These are phyloP conservation scores for Xylariomycetidae sp. DNA, from an alignment of 2,329 filamentous ascomycete genomes.

Conservation along the genomic window DNA sequence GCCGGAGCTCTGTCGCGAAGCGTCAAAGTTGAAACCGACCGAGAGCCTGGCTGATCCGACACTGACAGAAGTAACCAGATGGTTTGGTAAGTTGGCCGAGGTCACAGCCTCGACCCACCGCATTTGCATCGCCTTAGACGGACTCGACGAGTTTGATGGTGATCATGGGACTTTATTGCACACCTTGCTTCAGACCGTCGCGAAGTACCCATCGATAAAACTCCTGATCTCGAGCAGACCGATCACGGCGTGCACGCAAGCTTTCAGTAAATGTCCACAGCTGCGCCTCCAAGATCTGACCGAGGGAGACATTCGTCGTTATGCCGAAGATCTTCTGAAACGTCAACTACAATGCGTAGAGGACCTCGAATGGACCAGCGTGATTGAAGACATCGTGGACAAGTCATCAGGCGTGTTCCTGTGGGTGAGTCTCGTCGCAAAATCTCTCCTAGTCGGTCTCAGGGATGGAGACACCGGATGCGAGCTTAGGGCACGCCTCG, in stretches of 20 bases:
- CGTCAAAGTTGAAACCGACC: slow-evolving; percentile 1
- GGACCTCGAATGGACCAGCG: slow-evolving; percentile 1
- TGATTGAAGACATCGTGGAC: slow-evolving; percentile 10
- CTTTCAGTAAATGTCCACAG: slow-evolving; percentile 5
- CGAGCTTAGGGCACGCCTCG: slow-evolving; percentile 11
- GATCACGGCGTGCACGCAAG: slow-evolving; percentile 12
- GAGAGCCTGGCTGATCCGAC: slow-evolving; percentile 1
- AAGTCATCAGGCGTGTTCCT: slow-evolving; percentile 16
- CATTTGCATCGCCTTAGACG: slow-evolving; percentile 18
- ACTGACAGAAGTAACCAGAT: slow-evolving; percentile 9
- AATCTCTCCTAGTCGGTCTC: slow-evolving; percentile 13
- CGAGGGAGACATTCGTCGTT: slow-evolving; percentile 12
- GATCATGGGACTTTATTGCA: slow-evolving; percentile 10
- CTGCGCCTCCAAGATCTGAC: slow-evolving; percentile 16
- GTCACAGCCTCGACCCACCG: no score
- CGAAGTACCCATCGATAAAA: slow-evolving; percentile 12
- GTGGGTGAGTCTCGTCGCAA: slow-evolving; percentile 15
- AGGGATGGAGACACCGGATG: slow-evolving; percentile 13
- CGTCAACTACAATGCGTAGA: slow-evolving; percentile 6
- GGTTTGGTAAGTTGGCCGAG: no score
- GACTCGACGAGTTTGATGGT: slow-evolving; percentile 20
- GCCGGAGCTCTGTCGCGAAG: slow-evolving; percentile 4
- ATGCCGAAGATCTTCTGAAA: slow-evolving; percentile 9
- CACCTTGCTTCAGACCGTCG: no score
- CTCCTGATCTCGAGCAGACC: slow-evolving; percentile 15